Evolutionary conservation across 2,329 filamentous ascomycete genomes (phyloP), one percentile per base, ranked within the genome.

Genomic region (Fonsecaea pugnacius): DNA sequence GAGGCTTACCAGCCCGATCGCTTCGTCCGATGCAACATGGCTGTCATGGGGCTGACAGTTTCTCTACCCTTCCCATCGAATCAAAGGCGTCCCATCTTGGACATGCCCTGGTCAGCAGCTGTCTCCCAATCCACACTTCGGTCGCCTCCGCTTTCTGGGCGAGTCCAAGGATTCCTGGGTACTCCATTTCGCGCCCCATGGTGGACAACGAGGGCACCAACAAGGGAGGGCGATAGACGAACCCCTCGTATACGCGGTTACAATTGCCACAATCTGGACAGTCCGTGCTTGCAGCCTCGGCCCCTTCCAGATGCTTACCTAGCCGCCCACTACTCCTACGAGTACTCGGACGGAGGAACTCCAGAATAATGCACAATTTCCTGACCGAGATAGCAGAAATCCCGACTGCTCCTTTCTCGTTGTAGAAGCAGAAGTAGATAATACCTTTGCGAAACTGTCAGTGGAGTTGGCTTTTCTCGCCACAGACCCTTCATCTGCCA

Each of bases 111-210:
- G 48, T 60, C 48, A 33, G 24, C 7, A n/a, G 10, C 51, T 50
- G 12, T 53, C 36, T 57, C 33, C 53, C 53, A 53, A 38, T 43
- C 55, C 54, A 61, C 63, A 53, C 66, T 58, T 68, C 66, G 66
- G 66, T 64, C 63, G 53, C 63, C 66, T 68, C 66, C 66, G 66
- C 54, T 24, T 56, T 50, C 52, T 55, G 53, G 57, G 52, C 53
- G 27, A 30, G 16, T 52, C 36, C 53, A 64, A 59, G 55, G 48
- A 55, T 54, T 40, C 36, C 48, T 46, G 58, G 38, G 21, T 14
- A 32, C 50, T 30, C 46, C 16, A 60, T 53, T n/a, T 53, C 21
- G 33, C 32, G 43, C 18, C n/a, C 27, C 10, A n/a, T 9, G 24
- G 55, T 35, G 48, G 55, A 12, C n/a, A 63, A 46, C 55, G 55